Evolutionary conservation across 257 asterid species (phyloP).

Genomic region (Solanum pennellii): DNA sequence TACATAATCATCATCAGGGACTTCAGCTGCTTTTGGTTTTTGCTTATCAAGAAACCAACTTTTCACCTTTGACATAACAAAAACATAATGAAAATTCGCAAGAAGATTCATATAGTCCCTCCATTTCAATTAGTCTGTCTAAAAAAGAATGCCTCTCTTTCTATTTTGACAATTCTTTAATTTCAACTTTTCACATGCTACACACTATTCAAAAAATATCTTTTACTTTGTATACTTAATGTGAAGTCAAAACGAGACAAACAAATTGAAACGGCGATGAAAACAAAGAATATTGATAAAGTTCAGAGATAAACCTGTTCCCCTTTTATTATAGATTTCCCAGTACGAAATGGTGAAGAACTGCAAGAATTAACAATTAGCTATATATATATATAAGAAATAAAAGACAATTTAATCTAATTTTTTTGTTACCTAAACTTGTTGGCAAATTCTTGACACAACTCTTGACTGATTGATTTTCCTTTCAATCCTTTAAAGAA

Average conservation of each 20-base stretch:
- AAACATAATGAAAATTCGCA: not conserved
- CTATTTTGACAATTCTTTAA: not conserved
- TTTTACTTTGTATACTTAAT: not conserved
- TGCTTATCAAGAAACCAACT: conserved; percentile 51
- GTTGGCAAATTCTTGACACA: conserved; percentile 50
- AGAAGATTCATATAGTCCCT: not conserved
- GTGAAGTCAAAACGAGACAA: not conserved
- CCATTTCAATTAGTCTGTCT: not conserved
- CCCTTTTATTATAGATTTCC: conserved; percentile 36
- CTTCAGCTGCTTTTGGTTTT: conserved; percentile 11
- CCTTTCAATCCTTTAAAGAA: conserved; percentile 31
- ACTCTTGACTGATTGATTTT: conserved; percentile 18
- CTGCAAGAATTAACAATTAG: conserved; percentile 27
- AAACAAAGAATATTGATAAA: not conserved
- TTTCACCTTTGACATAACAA: conserved; percentile 37
- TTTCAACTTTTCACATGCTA: not conserved
- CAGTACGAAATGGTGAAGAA: conserved; percentile 40
- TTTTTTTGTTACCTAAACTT: conserved; percentile 38
- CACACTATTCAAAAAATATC: not conserved
- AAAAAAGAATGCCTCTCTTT: not conserved
- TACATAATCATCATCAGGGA: not conserved
- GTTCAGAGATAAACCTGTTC: conserved; percentile 46
- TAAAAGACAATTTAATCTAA: not conserved
- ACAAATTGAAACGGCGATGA: not conserved
- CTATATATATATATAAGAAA: not conserved